phyloP scores from a whole-genome alignment of 2,329 filamentous ascomycete species.

The Gliomastix tumulicola region DNA sequence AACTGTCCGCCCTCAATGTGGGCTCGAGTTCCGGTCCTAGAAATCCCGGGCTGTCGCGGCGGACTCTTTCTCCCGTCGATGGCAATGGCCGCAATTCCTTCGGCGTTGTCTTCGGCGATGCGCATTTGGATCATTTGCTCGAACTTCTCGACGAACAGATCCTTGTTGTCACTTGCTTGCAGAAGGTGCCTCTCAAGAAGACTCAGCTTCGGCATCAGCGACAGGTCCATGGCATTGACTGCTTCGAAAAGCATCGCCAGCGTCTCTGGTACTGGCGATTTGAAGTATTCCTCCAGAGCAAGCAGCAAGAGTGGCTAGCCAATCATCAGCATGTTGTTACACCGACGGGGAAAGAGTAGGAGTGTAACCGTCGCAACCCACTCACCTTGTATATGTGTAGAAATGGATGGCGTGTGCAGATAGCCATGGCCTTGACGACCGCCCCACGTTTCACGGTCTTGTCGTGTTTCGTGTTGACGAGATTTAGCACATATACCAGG shows the following conservation, averaged over 20 bases:
- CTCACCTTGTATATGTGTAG: conserved; percentile 94
- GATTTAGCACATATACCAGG: conserved; percentile 90
- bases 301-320: conserved; percentile 77
- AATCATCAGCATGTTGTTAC: conserved; percentile 6
- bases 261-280: conserved; percentile 80
- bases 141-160: conserved; percentile 97
- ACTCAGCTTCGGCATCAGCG: conserved; percentile 80
- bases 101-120: conserved; percentile 56
- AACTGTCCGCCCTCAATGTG: conserved; percentile 49
- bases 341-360: no score
- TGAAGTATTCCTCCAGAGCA: conserved; percentile 95
- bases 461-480: conserved; percentile 98
- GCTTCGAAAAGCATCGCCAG: conserved; percentile 83
- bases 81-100: conserved; percentile 26
- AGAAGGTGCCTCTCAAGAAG: conserved; percentile 78
- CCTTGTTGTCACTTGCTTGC: conserved; percentile 86
- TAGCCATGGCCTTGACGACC: conserved; percentile 96
- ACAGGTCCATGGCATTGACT: conserved; percentile 95
- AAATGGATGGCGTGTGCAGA: conserved; percentile 95
- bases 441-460: conserved; percentile 88
- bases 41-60: conserved; percentile 38
- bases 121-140: conserved; percentile 87
- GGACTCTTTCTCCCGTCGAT: conserved; percentile 40
- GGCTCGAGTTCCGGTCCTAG: conserved; percentile 55
- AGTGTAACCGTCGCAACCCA: no score